Evolutionary conservation across 352 stramenopile genomes (phyloP), one percentile per base, ranked within the genome.

Genomic region (Phytophthora megakarya): DNA sequence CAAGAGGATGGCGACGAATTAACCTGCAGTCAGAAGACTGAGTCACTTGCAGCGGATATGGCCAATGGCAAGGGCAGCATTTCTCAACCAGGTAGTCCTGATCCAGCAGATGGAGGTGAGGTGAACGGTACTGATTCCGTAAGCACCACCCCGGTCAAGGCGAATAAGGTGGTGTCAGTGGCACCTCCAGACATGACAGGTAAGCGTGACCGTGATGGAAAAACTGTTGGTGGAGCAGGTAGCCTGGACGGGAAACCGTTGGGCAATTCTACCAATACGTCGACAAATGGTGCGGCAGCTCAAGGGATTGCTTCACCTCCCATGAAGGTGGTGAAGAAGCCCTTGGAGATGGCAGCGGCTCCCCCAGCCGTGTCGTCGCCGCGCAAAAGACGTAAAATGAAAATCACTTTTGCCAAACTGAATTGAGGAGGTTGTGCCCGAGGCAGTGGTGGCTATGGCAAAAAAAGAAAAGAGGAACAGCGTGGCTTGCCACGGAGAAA

Each of bases 331-430:
- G 46, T 80, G 52, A 82, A 78, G 57, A 84, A 87, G 49, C 64
- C 72, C 12, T 55, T 71, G 59, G 65, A 81, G 57, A 54, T 70
- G 46, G 55, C 69, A 18, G 56, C 67, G 18, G 74, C 78, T 55
- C 70, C 82, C 44, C 51, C 72, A 49, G 72, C 59, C 28, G 72
- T 83, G 39, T 81, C 84, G 38, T 93, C 86, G 45, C 86, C 86
- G 45, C 86, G 86, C 75, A 95, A 95, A 70, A 81, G 86, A 81
- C 86, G 86, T 88, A 95, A 95, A 89, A 95, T 95, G 86, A 95
- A 95, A 90, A 95, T 95, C 76, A 90, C 83, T 75, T 95, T 95
- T 89, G 77, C 68, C 65, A 92, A 94, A 90, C 75, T 93, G 66
- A 89, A 86, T 78, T 95, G 78, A 93, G 62, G 45, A 75, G 56